These are phyloP conservation scores for Aspergillus funiculosus DNA, from an alignment of 495 filamentous ascomycete species.

Conservation along the genomic window DNA sequence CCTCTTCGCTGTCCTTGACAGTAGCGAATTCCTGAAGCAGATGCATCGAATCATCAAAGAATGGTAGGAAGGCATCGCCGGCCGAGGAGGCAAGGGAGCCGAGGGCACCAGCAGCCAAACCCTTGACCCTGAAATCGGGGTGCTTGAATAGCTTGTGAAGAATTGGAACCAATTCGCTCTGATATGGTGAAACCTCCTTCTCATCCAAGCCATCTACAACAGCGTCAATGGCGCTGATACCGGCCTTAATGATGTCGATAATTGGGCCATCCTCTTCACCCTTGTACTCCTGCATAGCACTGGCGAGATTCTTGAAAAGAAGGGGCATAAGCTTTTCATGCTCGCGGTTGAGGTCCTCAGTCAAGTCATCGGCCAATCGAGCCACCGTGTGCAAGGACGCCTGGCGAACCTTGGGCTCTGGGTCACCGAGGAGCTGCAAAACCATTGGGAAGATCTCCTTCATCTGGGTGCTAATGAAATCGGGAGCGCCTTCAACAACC, in stretches of 20 bases:
- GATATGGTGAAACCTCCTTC: conserved; percentile 73
- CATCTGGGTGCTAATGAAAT: conserved; percentile 89
- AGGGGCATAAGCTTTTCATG: conserved; percentile 77
- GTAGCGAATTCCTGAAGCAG: conserved; percentile 74
- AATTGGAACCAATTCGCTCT: conserved; percentile 73
- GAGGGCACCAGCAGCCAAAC: conserved; percentile 78
- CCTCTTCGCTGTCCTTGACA: conserved; percentile 83
- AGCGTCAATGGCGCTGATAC: conserved; percentile 86
- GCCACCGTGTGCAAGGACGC: conserved; percentile 81
- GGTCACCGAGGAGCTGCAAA: conserved; percentile 76
- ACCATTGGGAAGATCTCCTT: conserved; percentile 79
- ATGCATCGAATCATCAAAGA: conserved; percentile 83
- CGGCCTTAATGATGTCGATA: conserved; percentile 77
- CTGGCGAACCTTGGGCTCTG: conserved; percentile 73
- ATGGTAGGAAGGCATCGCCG: conserved; percentile 77
- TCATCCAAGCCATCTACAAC: conserved; percentile 84
- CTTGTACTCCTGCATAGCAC: conserved; percentile 62
- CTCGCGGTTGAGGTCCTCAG: conserved; percentile 77
- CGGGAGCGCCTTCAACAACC: conserved; percentile 93
- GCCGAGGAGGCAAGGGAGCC: conserved; percentile 83
- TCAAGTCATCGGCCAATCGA: conserved; percentile 84
- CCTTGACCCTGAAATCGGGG: conserved; percentile 84
- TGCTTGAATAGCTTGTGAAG: conserved; percentile 75
- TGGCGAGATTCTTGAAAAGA: conserved; percentile 81
- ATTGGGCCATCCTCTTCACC: conserved; percentile 55